Evolutionary conservation across 257 asterid genomes (phyloP), one percentile per base, ranked within the genome.

Genomic region (Jasminum sambac): DNA sequence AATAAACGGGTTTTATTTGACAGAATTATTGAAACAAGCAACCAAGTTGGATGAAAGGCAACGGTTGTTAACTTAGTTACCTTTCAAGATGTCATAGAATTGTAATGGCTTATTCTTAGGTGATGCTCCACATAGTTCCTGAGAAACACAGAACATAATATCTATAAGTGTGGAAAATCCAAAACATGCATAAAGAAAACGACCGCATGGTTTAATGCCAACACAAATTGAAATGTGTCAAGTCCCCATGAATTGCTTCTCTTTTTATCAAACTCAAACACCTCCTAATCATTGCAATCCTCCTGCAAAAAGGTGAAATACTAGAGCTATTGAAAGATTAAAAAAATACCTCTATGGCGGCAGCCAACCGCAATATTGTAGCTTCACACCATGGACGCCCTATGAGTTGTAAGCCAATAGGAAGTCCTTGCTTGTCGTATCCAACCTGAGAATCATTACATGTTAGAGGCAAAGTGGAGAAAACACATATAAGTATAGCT

Each of bases 381-480:
- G 98, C 97, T 81, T 91, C 99, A 70, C 89, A 79, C 99, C 99
- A 91, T 41, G 99, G 99, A 25, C 96, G 95, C 25, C 99, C 98
- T 9, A 95, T 85, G 74, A 95, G 76, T 76, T 95, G 99, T 60
- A 95, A 74, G 55, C 99, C 99, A 10, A 91, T 89, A 12, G 99
- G 99, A 30, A 95, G 97, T 71, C 99, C 98, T 77, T 91, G 89
- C 80, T 88, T 91, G 73, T 95, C 99, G 41, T 91, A 89, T 61
- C 98, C 99, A 64, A 95, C 86, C 99, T 95, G 77, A 40, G 65
- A 76, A 37, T 62, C 66, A 72, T 41, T 41, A 17, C 46, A 41
- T 21, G 10, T 69, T 19, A 17, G 52, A 48, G 61, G 52, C 65
- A 48, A 79, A 67, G 41, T 11, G 16, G 25, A 37, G 14, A 10